phyloP scores from a whole-genome alignment of 2,329 filamentous ascomycete genomes.

The Trematosphaeria pertusa region DNA sequence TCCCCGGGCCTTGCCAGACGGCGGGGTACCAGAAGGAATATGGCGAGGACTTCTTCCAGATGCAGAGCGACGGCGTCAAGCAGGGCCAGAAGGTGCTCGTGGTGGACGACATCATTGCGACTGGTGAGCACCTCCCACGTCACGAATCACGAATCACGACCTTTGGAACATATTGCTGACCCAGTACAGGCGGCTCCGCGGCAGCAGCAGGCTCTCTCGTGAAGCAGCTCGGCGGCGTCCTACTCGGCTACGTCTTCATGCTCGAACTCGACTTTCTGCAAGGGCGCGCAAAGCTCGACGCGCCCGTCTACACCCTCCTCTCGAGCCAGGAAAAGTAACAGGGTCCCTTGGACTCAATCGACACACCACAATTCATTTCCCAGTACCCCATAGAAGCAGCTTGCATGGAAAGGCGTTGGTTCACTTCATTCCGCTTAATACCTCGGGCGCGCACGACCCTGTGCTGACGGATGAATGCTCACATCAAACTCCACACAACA shows the following conservation, averaged over 20 bases:
- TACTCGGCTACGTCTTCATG: conserved; percentile 92
- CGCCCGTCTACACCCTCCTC: conserved; percentile 83
- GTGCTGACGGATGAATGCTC: conserved; percentile 1
- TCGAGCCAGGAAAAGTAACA: conserved; percentile 62
- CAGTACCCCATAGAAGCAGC: conserved; percentile 2
- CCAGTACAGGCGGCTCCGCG: conserved; percentile 79
- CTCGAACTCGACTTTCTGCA: conserved; percentile 94
- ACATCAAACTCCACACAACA: too few relatives aligned
- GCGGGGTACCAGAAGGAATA: conserved; percentile 95
- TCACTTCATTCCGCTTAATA: conserved; percentile 12
- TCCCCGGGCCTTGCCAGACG: conserved; percentile 86
- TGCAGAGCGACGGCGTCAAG: conserved; percentile 86
- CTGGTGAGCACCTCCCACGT: conserved; percentile 67
- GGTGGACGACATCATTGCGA: conserved; percentile 98
- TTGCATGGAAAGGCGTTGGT: conserved; percentile 21
- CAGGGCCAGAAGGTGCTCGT: conserved; percentile 88
- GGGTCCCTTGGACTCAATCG: not conserved
- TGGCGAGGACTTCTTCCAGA: conserved; percentile 92
- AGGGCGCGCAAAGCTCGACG: conserved; percentile 86
- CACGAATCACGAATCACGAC: not conserved
- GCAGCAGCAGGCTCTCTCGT: conserved; percentile 87
- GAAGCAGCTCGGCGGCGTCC: conserved; percentile 80
- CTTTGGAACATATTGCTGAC: conserved; percentile 13
- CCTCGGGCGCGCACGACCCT: conserved; percentile 4
- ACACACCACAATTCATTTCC: not conserved